Conservation (phyloP, 768 basidiomycete genomes). For the Russula sp. region DNA sequence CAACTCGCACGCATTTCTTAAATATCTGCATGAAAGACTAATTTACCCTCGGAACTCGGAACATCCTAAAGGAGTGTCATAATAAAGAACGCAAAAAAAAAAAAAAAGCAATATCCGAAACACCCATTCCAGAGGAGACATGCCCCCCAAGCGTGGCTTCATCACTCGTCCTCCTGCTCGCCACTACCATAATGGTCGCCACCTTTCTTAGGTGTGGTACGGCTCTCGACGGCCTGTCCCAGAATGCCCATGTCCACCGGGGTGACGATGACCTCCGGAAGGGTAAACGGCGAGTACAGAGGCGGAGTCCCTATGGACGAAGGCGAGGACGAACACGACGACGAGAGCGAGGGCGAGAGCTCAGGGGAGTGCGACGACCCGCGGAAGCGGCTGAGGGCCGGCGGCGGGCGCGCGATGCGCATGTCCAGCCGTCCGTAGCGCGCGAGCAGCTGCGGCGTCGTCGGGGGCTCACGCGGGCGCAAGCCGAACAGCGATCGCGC, state of each 20-base stretch:
- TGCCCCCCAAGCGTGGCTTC: too few species aligned
- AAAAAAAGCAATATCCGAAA: not conserved
- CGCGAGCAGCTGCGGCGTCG: slow-evolving; percentile 12
- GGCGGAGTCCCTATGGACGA: slow-evolving; percentile 1
- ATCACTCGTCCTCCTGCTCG: not conserved
- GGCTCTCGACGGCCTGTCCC: slow-evolving; percentile 12
- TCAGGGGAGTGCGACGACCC: not conserved
- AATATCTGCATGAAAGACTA: not conserved
- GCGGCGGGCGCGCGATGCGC: slow-evolving; percentile 15
- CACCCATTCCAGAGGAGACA: not conserved
- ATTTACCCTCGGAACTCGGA: not conserved
- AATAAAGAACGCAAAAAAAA: not conserved
- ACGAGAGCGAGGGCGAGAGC: not conserved
- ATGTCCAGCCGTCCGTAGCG: slow-evolving; percentile 10
- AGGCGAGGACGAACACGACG: not conserved
- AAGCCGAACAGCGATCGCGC: slow-evolving; percentile 10
- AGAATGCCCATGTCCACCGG: slow-evolving; percentile 1
- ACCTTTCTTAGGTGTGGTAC: slow-evolving; percentile 16
- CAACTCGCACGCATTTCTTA: not conserved
- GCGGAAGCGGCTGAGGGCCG: slow-evolving; percentile 10
- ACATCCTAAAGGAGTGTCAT: not conserved
- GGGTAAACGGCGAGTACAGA: not conserved
- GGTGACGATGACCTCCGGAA: slow-evolving; percentile 8
- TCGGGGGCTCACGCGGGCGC: not conserved
- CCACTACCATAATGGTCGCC: not conserved